phyloP scores from a whole-genome alignment of 148 eudicot genomes.

The Silene conica region DNA sequence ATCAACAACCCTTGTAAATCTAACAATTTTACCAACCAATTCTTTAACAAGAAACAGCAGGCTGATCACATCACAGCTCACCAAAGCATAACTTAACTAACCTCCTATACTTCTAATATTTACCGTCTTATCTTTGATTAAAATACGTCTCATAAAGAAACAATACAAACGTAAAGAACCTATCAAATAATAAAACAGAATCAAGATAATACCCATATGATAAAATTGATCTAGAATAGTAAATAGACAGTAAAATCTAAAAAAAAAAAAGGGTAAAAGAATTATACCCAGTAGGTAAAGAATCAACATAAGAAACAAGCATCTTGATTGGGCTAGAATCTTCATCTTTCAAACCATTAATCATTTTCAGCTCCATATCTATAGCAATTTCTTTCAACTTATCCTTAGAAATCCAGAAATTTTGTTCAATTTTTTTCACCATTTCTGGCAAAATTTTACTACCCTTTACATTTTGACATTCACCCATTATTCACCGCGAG shows the following conservation, averaged over 20 bases:
- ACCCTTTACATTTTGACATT: conserved; percentile 2
- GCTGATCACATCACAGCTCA: background rate
- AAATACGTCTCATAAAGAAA: background rate
- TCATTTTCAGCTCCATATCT: conserved; percentile 33
- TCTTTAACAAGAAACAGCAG: conserved; percentile 1
- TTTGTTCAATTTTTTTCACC: conserved; percentile 26
- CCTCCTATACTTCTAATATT: too few species aligned
- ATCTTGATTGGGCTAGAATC: conserved; percentile 30
- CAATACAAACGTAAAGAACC: background rate
- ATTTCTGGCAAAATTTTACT: conserved; percentile 11
- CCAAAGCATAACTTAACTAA: background rate
- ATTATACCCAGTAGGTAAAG: conserved; percentile 37
- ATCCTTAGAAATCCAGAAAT: conserved; percentile 17
- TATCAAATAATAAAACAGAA: background rate
- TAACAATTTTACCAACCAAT: background rate
- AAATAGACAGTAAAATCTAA: background rate
- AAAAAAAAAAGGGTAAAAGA: background rate
- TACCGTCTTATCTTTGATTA: too few species aligned
- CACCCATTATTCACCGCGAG: conserved; percentile 14
- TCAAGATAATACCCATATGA: background rate
- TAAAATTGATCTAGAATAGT: background rate
- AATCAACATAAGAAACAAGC: conserved; percentile 38
- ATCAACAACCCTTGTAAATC: background rate
- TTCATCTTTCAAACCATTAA: conserved; percentile 26
- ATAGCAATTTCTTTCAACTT: conserved; percentile 21